Conservation (phyloP, 345 rosid genomes). For the Brassica carinata region DNA sequence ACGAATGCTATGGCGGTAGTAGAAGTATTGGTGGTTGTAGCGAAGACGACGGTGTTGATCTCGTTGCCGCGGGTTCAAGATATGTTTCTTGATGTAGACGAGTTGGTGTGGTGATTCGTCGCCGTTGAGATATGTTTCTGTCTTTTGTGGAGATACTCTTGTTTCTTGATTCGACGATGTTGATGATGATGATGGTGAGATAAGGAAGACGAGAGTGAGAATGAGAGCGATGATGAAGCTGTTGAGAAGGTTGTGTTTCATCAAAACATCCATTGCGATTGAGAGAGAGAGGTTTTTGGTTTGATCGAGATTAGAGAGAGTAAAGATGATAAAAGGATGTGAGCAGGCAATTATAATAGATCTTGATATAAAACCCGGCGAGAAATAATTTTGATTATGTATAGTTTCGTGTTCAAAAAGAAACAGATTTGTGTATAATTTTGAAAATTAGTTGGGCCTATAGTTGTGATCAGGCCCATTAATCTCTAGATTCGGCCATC, state of each 20-base stretch:
- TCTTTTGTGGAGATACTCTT: background rate
- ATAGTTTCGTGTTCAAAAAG: too few species aligned
- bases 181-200: slow-evolving; percentile 25
- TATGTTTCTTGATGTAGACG: slow-evolving; percentile 38
- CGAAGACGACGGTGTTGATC: slow-evolving; percentile 19
- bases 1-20: slow-evolving; percentile 19
- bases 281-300: background rate
- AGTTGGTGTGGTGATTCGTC: slow-evolving; percentile 22
- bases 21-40: slow-evolving; percentile 15
- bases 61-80: slow-evolving; percentile 20
- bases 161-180: slow-evolving; percentile 20
- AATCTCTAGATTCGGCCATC: too few species aligned
- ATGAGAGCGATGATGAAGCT: slow-evolving; percentile 29
- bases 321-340: background rate
- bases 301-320: background rate
- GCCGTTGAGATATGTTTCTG: background rate
- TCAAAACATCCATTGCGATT: slow-evolving; percentile 20
- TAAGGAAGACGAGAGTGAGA: slow-evolving; percentile 33
- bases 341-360: background rate
- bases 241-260: slow-evolving; percentile 26
- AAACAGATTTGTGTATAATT: too few species aligned
- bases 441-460: background rate
- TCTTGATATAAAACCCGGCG: background rate
- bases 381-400: background rate
- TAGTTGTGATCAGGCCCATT: background rate